These are phyloP conservation scores for Tricladium varicosporioides DNA, from an alignment of 2,329 filamentous ascomycete species.

Conservation along the genomic window DNA sequence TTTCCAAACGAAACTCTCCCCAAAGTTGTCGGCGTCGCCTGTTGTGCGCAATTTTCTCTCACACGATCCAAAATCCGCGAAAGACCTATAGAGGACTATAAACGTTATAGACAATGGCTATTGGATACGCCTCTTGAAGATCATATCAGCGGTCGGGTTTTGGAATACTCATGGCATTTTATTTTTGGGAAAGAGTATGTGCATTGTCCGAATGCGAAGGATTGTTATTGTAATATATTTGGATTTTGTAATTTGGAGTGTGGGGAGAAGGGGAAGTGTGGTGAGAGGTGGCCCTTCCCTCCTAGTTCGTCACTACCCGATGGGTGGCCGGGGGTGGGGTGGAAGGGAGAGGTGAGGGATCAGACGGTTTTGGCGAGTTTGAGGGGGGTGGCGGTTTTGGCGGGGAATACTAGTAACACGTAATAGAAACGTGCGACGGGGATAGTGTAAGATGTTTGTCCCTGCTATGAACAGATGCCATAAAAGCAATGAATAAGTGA, in stretches of 20 bases:
- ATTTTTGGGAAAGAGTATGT: conserved; percentile 56
- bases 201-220: conserved; percentile 57
- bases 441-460: no score
- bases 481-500: no score
- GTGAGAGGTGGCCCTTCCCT: conserved; percentile 57
- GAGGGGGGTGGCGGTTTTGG: neutral
- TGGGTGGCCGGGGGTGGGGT: conserved; percentile 60
- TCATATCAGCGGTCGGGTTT: conserved; percentile 53
- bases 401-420: no score
- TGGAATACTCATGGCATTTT: conserved; percentile 65
- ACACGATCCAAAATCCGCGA: conserved; percentile 48
- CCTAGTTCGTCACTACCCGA: conserved; percentile 54
- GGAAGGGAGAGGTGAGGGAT: conserved; percentile 41
- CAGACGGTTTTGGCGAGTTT: neutral
- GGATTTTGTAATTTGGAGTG: conserved; percentile 51
- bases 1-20: conserved; percentile 46
- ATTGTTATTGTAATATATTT: conserved; percentile 67
- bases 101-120: conserved; percentile 56
- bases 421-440: no score
- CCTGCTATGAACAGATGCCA: no score
- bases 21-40: conserved; percentile 49
- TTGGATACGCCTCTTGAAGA: conserved; percentile 52
- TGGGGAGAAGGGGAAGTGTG: conserved; percentile 47
- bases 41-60: conserved; percentile 64
- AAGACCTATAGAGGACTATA: conserved; percentile 51